A percentile compares a stretch with the other conserved stretches of the same genome.
These are phyloP conservation scores for Mucor piriformis DNA, from an alignment of 371 early-diverging fungal species.

Conservation along the genomic window DNA sequence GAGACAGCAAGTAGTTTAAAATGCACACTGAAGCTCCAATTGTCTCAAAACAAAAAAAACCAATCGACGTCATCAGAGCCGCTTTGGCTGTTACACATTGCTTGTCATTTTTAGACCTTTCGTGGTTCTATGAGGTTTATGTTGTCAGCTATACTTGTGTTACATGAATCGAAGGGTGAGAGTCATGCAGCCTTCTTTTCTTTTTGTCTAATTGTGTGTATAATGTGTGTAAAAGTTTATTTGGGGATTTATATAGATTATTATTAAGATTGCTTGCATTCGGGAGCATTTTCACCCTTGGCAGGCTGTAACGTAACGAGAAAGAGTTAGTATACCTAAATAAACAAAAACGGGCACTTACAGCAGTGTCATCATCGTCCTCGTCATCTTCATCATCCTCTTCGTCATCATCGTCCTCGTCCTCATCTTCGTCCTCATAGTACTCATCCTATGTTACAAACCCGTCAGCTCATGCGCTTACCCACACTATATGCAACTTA, in stretches of 20 bases:
- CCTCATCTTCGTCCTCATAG: conserved; percentile 68
- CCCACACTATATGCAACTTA: conserved; percentile 26
- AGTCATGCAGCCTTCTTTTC: too few relatives aligned
- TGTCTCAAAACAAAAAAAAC: too few relatives aligned
- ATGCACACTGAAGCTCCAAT: too few relatives aligned
- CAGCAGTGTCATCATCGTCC: conserved; percentile 65
- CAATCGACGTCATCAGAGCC: too few relatives aligned
- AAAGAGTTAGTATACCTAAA: not conserved
- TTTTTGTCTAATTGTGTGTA: too few relatives aligned
- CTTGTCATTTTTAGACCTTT: too few relatives aligned
- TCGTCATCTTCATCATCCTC: conserved; percentile 56
- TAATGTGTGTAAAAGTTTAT: too few relatives aligned
- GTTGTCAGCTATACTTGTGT: too few relatives aligned
- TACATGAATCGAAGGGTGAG: too few relatives aligned
- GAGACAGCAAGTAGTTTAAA: not conserved
- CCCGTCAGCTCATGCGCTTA: conserved; percentile 23
- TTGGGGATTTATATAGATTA: not conserved
- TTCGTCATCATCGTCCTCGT: conserved; percentile 56
- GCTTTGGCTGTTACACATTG: too few relatives aligned
- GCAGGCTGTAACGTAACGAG: conserved; percentile 29
- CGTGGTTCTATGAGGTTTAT: too few relatives aligned
- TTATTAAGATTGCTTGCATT: conserved; percentile 62
- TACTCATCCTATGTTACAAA: conserved; percentile 53
- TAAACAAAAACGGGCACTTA: conserved; percentile 32
- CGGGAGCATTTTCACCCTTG: conserved; percentile 63